Base-by-base conservation (phyloP, 2,329 filamentous ascomycete genomes). In the Ophiobolus disseminans region DNA sequence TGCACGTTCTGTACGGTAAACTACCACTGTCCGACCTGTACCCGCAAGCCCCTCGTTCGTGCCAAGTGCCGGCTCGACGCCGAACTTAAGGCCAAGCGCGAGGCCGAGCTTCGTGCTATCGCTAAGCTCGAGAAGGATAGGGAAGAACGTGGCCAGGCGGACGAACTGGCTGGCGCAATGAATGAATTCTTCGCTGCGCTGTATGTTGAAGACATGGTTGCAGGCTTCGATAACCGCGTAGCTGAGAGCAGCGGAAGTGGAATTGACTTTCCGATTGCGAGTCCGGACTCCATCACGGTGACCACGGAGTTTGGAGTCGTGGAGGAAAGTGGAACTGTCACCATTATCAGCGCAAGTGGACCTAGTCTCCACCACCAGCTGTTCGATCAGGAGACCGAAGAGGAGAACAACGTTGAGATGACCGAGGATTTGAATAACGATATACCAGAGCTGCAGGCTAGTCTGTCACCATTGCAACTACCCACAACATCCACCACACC, bases 21-120 rank as follows among this genome's bases (percentile, higher is more conserved):
- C 48, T 76, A 65, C 44, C 70, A 76, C 54, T 76, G 74, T 45
- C 73, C 73, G 0, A 57, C 57, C 23, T 76, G 74, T 53, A 42
- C 63, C 8, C 62, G 57, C 25, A 73, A 73, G 44, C 55, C 64
- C 21, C 55, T 59, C 11, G 65, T 74, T 10, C 66, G 58, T 36
- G 58, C 62, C 6, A 72, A 69, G 26, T 76, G 74, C 45, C 64
- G 67, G 6, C 58, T 69, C 1, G 64, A 73, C 34, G 70, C 69
- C 8, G 73, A 75, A 48, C 48, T 61, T 6, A 60, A 57, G 44
- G 66, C 60, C 9, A 69, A 65, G 45, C 55, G 59, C 41, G 69
- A 67, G 37, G 66, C 63, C 3, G 65, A 73, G 37, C 45, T 58
- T 13, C 65, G 63, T 25, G 60, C 59, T 2, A 59, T 61, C 23